Evolutionary conservation across 805 yeast genomes (phyloP), one percentile per base, ranked within the genome.

Genomic region (Yarrowia sp.): DNA sequence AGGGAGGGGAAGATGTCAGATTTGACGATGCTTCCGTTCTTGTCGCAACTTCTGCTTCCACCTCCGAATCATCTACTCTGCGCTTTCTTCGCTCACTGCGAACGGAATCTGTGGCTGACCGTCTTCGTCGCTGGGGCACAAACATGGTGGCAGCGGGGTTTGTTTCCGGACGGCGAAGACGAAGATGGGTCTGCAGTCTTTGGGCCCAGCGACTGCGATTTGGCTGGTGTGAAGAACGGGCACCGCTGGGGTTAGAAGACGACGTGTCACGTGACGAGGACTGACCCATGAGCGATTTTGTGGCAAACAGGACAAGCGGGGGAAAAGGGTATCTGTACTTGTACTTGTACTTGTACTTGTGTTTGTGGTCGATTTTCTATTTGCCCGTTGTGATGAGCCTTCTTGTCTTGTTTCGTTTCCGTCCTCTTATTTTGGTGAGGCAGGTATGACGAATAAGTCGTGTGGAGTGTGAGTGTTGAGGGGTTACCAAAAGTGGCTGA

Each of bases 241-340:
- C 9, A 43, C 64, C 64, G 64, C 50, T 58, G 64, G 49, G 64
- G 64, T 58, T 43, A 58, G 64, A 39, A 6, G 44, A 30, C 46
- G 63, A 40, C 47, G 47, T 17, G 44, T 58, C 64, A 58, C 64
- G 64, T 58, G 64, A 58, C 40, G 64, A 33, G 6, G 64, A 58
- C 34, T 58, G 64, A 15, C 64, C 64, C 64, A 58, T 58, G 64
- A 58, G 61, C 61, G 61, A 55, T 55, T 58, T 42, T 13, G 30
- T 24, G 30, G 30, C 30, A 24, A 24, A 24, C 30, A 5, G 30
- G 30, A 4, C 3, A 24, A 24, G 7, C 6, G 30, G 30, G 3
- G 30, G 30, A 7, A 24, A 30, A 14, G 39, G 39, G 49, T 42
- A 42, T 39, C 30, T 55, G 46, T 9, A 46, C 15, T 9, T 12